Percentiles rank a stretch among this genome's conserved stretches.
These are phyloP conservation scores for Gonium pectorale DNA, from an alignment of 139 green algal species.

Conservation along the genomic window DNA sequence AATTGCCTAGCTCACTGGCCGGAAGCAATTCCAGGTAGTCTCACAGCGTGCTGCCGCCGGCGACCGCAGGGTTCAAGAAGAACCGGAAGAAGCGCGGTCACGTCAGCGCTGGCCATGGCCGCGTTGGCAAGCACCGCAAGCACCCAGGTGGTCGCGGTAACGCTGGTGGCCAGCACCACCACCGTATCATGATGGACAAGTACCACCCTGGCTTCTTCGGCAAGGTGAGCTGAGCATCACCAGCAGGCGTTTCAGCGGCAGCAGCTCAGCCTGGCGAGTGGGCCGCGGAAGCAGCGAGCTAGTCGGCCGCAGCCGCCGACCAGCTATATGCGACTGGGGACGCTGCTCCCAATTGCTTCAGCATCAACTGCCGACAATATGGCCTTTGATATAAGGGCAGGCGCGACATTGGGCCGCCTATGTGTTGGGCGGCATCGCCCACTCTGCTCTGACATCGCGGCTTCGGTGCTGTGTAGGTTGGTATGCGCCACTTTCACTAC, in stretches of 20 bases:
- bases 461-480: conserved; percentile 77
- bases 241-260: background rate
- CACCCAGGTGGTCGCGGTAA: conserved; percentile 98
- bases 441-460: too few species aligned
- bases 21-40: too few species aligned
- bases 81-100: conserved; percentile 99
- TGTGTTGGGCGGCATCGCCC: too few species aligned
- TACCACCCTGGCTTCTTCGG: conserved; percentile 98
- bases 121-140: conserved; percentile 99
- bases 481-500: conserved; percentile 99
- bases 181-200: conserved; percentile 99
- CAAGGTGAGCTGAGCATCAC: conserved; percentile 77
- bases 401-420: too few species aligned
- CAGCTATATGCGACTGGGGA: too few species aligned
- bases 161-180: conserved; percentile 99
- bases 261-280: background rate
- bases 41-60: background rate
- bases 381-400: too few species aligned
- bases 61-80: conserved; percentile 83
- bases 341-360: too few species aligned
- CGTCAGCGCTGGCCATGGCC: conserved; percentile 96
- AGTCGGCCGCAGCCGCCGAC: too few species aligned
- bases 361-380: too few species aligned
- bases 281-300: too few species aligned
- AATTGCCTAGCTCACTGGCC: too few species aligned